phyloP scores from a whole-genome alignment of 2,329 filamentous ascomycete species.

The Neofusicoccum umdonicola region DNA sequence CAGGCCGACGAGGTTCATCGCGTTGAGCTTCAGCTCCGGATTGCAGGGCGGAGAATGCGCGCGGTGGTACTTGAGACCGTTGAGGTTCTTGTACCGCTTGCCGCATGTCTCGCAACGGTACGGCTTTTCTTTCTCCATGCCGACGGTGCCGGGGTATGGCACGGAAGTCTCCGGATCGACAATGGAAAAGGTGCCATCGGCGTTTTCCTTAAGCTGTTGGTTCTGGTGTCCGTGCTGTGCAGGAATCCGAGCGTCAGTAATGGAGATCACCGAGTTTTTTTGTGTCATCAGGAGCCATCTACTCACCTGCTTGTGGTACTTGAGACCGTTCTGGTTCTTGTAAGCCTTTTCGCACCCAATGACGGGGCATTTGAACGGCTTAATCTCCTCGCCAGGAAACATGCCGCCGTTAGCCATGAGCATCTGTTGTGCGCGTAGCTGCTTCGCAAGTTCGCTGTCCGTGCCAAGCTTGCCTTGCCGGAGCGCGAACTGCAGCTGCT shows the following conservation, averaged over 20 bases:
- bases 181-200: slow-evolving; percentile 95
- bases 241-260: slow-evolving; percentile 10
- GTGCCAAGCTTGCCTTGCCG: slow-evolving; percentile 72
- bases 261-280: slow-evolving; percentile 11
- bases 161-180: slow-evolving; percentile 93
- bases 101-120: slow-evolving; percentile 96
- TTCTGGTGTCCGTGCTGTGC: slow-evolving; percentile 84
- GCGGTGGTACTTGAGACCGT: slow-evolving; percentile 88
- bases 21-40: slow-evolving; percentile 66
- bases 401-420: slow-evolving; percentile 49
- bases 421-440: slow-evolving; percentile 60
- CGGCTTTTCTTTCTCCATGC: slow-evolving; percentile 99
- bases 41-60: slow-evolving; percentile 82
- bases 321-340: slow-evolving; percentile 98
- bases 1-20: slow-evolving; percentile 32
- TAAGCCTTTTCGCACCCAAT: slow-evolving; percentile 99
- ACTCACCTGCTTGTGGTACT: slow-evolving; percentile 74
- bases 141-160: slow-evolving; percentile 90
- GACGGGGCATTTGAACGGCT: slow-evolving; percentile 95
- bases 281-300: slow-evolving; percentile 14
- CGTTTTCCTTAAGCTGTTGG: slow-evolving; percentile 93
- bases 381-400: slow-evolving; percentile 73
- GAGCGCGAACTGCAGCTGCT: slow-evolving; percentile 71
- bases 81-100: slow-evolving; percentile 98
- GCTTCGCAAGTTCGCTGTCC: slow-evolving; percentile 71